These are phyloP conservation scores for Paradendryphiella salina DNA, from an alignment of 2,329 filamentous ascomycete species.

Conservation along the genomic window DNA sequence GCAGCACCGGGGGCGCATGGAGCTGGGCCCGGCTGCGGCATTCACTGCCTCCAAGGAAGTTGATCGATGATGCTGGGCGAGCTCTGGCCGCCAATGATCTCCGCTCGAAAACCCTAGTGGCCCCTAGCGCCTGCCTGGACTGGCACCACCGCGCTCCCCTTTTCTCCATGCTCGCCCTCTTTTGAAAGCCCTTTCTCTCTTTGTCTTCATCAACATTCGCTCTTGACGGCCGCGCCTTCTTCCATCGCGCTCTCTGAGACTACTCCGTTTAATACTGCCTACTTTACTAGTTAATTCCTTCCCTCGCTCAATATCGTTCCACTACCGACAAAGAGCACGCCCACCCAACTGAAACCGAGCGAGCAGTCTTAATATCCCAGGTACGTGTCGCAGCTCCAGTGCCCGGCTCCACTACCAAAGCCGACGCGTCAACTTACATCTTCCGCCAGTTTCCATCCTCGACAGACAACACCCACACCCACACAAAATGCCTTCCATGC, in stretches of 20 bases:
- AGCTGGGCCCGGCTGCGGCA: neutral
- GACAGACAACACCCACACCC: no score
- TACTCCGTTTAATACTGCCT: constrained; percentile 37
- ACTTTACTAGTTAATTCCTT: constrained; percentile 45
- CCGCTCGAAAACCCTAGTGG: constrained; percentile 18
- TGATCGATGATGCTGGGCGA: constrained; percentile 12
- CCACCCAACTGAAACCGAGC: constrained; percentile 21
- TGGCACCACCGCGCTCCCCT: constrained; percentile 28
- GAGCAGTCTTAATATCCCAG: constrained; percentile 45
- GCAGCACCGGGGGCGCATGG: neutral
- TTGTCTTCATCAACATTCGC: constrained; percentile 31
- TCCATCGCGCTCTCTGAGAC: constrained; percentile 23
- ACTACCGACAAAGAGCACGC: constrained; percentile 31
- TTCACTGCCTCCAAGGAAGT: constrained; percentile 1
- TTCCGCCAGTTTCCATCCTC: constrained; percentile 30
- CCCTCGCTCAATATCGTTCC: constrained; percentile 46
- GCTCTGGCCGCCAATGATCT: constrained; percentile 24
- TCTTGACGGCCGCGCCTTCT: constrained; percentile 30
- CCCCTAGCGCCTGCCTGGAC: constrained; percentile 11
- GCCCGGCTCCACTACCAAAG: constrained; percentile 17
- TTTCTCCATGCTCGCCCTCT: constrained; percentile 19
- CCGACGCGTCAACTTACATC: constrained; percentile 31
- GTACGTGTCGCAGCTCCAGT: constrained; percentile 27
- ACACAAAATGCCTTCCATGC: constrained; percentile 55
- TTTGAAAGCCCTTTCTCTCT: constrained; percentile 12